phyloP scores from a whole-genome alignment of 768 basidiomycete genomes.

The Calocybe indica region DNA sequence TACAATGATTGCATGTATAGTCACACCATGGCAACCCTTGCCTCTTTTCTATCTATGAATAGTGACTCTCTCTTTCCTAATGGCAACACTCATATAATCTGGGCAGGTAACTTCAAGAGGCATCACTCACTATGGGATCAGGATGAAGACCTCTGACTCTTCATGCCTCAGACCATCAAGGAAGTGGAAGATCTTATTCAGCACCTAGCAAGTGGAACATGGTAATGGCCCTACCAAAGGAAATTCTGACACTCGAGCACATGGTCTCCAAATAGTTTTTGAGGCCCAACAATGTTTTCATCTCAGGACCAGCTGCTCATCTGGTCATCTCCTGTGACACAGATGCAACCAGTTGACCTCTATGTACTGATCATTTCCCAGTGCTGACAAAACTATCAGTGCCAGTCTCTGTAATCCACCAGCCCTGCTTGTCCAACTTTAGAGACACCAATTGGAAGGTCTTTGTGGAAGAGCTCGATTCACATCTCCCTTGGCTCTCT shows the following conservation, averaged over 20 bases:
- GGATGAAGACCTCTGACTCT: constrained; percentile 14
- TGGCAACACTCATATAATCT: constrained; percentile 5
- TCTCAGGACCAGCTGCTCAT: constrained; percentile 10
- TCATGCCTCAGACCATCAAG: too few relatives aligned
- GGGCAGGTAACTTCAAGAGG: constrained; percentile 34
- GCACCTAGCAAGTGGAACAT: constrained; percentile 19
- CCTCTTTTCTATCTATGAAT: not conserved
- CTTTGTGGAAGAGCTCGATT: constrained; percentile 15
- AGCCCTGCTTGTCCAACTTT: constrained; percentile 16
- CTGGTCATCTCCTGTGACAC: constrained; percentile 21
- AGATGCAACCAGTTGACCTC: constrained; percentile 6
- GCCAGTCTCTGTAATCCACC: not conserved
- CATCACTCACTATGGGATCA: constrained; percentile 32
- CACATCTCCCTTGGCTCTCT: not conserved
- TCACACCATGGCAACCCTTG: constrained; percentile 9
- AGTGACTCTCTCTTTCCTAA: not conserved
- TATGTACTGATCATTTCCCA: constrained; percentile 34
- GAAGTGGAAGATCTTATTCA: constrained; percentile 26
- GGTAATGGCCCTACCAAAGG: constrained; percentile 25
- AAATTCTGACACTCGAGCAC: constrained; percentile 26
- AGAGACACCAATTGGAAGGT: constrained; percentile 21
- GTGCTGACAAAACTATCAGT: constrained; percentile 25
- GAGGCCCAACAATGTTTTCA: constrained; percentile 39
- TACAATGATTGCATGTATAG: constrained; percentile 27
- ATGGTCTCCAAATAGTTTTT: constrained; percentile 24